Evolutionary conservation across 345 rosid genomes (phyloP).

Genomic region (Cardiospermum halicacabum): DNA sequence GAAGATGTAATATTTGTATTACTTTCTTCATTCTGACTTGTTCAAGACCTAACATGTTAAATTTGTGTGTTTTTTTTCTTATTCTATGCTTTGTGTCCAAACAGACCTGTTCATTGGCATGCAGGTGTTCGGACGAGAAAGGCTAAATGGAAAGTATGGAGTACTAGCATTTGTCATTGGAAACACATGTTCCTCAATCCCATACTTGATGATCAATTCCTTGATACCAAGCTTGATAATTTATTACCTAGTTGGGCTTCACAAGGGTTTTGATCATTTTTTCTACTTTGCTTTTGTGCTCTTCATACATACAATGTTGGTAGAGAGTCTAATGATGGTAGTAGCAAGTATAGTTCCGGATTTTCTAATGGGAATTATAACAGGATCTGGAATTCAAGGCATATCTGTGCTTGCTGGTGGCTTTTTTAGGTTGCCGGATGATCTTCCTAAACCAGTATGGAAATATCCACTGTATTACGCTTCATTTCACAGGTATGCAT

Average conservation of each 20-base stretch:
- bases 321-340: conserved; percentile 56
- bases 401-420: conserved; percentile 47
- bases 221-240: conserved; percentile 42
- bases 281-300: conserved; percentile 30
- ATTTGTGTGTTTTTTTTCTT: too few relatives aligned
- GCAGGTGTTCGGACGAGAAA: conserved; percentile 48
- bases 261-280: conserved; percentile 32
- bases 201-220: conserved; percentile 32
- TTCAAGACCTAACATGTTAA: too few relatives aligned
- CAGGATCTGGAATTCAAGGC: conserved; percentile 48
- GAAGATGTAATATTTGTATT: too few relatives aligned
- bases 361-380: conserved; percentile 54
- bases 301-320: conserved; percentile 35
- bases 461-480: conserved; percentile 42
- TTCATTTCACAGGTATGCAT: conserved; percentile 23
- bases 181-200: conserved; percentile 44
- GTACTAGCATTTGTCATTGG: conserved; percentile 43
- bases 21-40: too few relatives aligned
- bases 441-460: conserved; percentile 43
- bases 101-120: too few relatives aligned
- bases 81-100: too few relatives aligned
- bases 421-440: conserved; percentile 38
- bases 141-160: conserved; percentile 52
- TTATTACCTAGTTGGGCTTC: conserved; percentile 40
- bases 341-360: conserved; percentile 50